A percentile compares a stretch with the other conserved stretches of the same genome.
phyloP scores from a whole-genome alignment of 139 green algal genomes.

The Micractinium sp. region DNA sequence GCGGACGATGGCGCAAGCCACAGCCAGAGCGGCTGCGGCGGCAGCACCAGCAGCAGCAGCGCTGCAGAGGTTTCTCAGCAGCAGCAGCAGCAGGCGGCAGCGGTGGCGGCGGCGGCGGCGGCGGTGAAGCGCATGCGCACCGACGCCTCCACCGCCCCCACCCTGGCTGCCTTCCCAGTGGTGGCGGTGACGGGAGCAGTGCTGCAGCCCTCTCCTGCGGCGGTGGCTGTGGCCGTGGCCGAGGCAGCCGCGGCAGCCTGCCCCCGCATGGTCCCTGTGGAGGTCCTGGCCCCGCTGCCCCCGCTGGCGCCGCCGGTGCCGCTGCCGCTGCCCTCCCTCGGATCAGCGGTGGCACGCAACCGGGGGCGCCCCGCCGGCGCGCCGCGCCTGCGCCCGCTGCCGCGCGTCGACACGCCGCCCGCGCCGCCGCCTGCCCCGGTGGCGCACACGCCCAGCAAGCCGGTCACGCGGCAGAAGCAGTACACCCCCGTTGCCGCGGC shows the following conservation, averaged over 20 bases:
- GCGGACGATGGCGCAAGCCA: constrained; percentile 9
- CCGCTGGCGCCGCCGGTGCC: neutral
- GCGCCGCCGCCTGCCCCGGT: neutral
- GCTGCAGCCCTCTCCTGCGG: neutral
- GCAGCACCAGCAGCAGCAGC: constrained; percentile 17
- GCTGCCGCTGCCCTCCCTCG: neutral
- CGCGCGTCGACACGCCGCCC: neutral
- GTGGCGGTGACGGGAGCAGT: neutral
- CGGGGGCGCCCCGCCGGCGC: constrained; percentile 6
- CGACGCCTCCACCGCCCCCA: neutral
- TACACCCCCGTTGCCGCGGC: neutral
- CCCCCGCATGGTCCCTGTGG: neutral
- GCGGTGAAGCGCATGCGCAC: constrained; percentile 2
- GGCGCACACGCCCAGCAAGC: constrained; percentile 21
- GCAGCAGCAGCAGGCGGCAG: neutral
- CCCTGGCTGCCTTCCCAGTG: neutral
- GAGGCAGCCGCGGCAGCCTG: neutral
- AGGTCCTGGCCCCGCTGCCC: neutral
- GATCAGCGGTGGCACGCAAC: neutral
- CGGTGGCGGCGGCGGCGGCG: neutral
- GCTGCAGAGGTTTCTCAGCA: neutral
- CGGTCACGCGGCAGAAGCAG: constrained; percentile 26
- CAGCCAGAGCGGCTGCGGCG: constrained; percentile 12
- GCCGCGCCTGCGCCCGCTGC: constrained; percentile 17
- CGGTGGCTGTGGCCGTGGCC: neutral